Conservation (phyloP, 352 stramenopile species). For the Phytophthora ramorum region DNA sequence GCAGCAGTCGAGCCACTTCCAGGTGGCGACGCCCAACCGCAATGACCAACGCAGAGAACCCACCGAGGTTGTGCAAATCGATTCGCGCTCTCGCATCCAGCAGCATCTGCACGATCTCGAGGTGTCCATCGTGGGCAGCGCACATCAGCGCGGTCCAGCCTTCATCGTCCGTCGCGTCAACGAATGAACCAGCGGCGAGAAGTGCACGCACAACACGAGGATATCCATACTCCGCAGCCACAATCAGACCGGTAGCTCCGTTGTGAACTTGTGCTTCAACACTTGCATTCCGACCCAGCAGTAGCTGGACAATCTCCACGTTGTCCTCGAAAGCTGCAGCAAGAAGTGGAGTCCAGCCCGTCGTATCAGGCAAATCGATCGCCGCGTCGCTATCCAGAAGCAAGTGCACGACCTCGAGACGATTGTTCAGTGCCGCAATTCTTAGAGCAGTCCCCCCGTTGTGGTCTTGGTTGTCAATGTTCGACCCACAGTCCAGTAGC, state of each 20-base stretch:
- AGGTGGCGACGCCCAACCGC: constrained; percentile 21
- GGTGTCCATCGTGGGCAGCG: constrained; percentile 28
- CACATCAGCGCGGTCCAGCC: constrained; percentile 38
- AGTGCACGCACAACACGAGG: constrained; percentile 18
- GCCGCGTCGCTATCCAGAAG: constrained; percentile 16
- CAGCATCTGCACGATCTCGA: constrained; percentile 26
- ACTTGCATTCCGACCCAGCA: constrained; percentile 12
- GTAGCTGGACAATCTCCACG: constrained; percentile 19
- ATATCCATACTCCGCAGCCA: constrained; percentile 25
- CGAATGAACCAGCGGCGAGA: constrained; percentile 19
- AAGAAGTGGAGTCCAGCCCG: constrained; percentile 28
- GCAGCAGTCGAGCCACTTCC: constrained; percentile 21
- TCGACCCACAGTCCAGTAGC: constrained; percentile 15
- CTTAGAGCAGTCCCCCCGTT: constrained; percentile 32
- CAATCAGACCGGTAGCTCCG: constrained; percentile 20
- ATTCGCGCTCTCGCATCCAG: constrained; percentile 9
- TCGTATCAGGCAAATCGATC: constrained; percentile 23
- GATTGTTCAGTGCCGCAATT: constrained; percentile 28
- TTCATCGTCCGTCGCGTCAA: constrained; percentile 24
- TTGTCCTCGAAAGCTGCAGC: constrained; percentile 24
- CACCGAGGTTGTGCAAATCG: constrained; percentile 22
- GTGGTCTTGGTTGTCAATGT: constrained; percentile 26
- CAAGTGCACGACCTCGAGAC: constrained; percentile 17
- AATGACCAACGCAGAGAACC: constrained; percentile 30
- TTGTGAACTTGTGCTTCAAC: constrained; percentile 17